Base-by-base conservation (phyloP, 148 eudicot genomes). In the Gaultheria prostrata region DNA sequence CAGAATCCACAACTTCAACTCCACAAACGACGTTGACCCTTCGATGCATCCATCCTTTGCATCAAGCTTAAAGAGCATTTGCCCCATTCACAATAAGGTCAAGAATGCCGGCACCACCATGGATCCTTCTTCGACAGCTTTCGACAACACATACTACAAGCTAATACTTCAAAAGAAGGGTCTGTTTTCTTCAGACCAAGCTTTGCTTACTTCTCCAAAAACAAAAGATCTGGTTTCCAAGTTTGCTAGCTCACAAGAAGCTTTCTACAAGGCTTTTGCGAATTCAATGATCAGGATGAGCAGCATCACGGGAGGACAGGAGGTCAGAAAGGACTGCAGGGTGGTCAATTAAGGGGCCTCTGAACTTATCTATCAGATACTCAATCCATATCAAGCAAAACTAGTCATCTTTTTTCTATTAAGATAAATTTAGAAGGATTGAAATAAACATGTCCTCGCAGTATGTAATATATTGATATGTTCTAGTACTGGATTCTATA, bases 281-380 rank as follows among this genome's bases (percentile, higher is more conserved):
- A 91, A 87, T 84, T 92, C 97, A 53, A 92, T 93, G 93, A 91
- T 93, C 87, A 93, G 90, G 85, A 93, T 93, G 97, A 93, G 93
- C 84, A 91, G 97, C 87, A 78, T 92, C 65, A 88, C 87, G 8
- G 95, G 93, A 59, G 97, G 97, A 45, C 89, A 89, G n/a, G 93
- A 93, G 89, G 90, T 93, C 78, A 65, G 97, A 61, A 91, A 87
- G 89, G 86, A 91, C 86, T 93, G 97, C 73, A 84, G 87, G 53
- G 82, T 77, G 79, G 89, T 91, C 30, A 93, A 93, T 32, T 93
- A 78, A 87, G 26, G 79, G 53, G 28, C 4, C 26, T 4, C 74
- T 17, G 20, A 83, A 21, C 32, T 32, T n/a, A 48, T 35, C 48
- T 67, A 50, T 59, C 50, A 49, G 33, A 49, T 78, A 83, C 67